A percentile compares a stretch with the other conserved stretches of the same genome.
Conservation (phyloP, 495 filamentous ascomycete species). For the Chaetomium fimeti region DNA sequence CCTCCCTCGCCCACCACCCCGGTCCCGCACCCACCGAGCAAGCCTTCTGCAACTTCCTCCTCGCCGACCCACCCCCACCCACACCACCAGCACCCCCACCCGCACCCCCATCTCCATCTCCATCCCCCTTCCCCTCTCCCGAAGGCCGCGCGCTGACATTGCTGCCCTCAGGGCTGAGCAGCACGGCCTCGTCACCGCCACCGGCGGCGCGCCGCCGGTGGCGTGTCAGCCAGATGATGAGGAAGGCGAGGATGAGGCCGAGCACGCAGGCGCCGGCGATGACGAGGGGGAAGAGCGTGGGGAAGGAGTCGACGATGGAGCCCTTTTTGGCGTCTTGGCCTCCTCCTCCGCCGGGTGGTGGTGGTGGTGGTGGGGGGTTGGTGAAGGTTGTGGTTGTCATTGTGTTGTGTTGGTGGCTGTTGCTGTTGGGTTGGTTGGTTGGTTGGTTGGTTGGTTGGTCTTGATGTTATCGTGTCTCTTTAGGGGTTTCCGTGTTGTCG, state of each 20-base stretch:
- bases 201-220: constrained; percentile 16
- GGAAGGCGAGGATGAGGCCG: constrained; percentile 13
- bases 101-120: background rate
- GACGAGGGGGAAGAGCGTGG: constrained; percentile 18
- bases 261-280: constrained; percentile 17
- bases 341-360: background rate
- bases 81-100: background rate
- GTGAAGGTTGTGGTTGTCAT: background rate
- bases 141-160: background rate
- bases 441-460: background rate
- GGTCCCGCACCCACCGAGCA: constrained; percentile 2
- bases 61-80: background rate
- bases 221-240: constrained; percentile 19
- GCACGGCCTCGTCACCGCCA: constrained; percentile 5
- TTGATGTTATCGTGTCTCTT: background rate
- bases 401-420: background rate
- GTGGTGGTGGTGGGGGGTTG: background rate
- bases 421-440: background rate
- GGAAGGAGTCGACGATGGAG: constrained; percentile 11
- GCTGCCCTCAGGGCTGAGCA: background rate
- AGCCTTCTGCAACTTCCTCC: constrained; percentile 16
- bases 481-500: background rate
- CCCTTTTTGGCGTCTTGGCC: background rate
- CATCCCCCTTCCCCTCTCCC: background rate
- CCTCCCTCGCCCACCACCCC: background rate